Percentiles rank a stretch among this genome's conserved stretches.
Evolutionary conservation across 371 early-diverging fungal species (phyloP).

Genomic region (Mortierella sp.): DNA sequence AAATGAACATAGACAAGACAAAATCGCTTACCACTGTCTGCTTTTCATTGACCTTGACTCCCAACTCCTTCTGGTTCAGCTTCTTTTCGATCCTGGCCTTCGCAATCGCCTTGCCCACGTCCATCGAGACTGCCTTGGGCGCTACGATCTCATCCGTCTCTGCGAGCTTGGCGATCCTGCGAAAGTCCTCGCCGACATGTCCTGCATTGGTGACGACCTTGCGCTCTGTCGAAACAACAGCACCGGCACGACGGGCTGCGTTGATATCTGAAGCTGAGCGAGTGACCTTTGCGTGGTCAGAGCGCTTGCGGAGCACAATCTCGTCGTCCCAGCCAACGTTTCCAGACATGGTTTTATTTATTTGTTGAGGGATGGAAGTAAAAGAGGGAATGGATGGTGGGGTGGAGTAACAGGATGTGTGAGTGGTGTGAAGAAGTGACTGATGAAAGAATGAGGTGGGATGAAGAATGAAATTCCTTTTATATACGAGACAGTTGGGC

Average conservation of each 20-base stretch:
- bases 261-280: conserved; percentile 77
- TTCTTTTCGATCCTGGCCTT: conserved; percentile 81
- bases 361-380: background rate
- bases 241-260: conserved; percentile 83
- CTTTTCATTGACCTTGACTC: conserved; percentile 83
- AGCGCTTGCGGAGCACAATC: conserved; percentile 82
- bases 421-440: too few relatives aligned
- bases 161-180: conserved; percentile 86
- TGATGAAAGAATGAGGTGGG: too few relatives aligned
- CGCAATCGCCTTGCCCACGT: conserved; percentile 87
- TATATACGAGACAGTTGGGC: background rate
- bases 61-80: conserved; percentile 91
- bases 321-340: conserved; percentile 75
- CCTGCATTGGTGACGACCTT: conserved; percentile 73
- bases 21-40: conserved; percentile 67
- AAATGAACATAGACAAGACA: background rate
- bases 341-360: conserved; percentile 20
- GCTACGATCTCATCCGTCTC: conserved; percentile 85
- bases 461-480: background rate
- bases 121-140: conserved; percentile 75
- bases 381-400: background rate
- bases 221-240: conserved; percentile 74
- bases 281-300: conserved; percentile 68
- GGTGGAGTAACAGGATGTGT: too few relatives aligned
- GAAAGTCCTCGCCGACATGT: conserved; percentile 79